phyloP scores from a whole-genome alignment of 2,329 filamentous ascomycete genomes.

The Nannizzia gypsea region DNA sequence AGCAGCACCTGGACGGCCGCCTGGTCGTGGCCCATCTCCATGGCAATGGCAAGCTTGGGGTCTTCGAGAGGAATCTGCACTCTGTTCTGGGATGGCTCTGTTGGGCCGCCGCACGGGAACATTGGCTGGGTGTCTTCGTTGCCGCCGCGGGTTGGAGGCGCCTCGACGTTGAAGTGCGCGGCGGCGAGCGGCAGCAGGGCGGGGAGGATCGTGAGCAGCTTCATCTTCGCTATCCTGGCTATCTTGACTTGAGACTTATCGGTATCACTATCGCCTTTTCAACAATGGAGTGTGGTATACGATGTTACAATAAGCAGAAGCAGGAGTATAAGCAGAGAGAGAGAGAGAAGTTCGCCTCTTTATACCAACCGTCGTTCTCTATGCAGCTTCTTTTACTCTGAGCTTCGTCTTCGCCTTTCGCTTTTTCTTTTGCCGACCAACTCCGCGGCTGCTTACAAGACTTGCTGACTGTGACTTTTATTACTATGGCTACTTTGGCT shows the following conservation, averaged over 20 bases:
- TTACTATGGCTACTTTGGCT: too few relatives aligned
- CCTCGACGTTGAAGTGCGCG: conserved; percentile 47
- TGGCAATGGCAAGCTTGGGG: conserved; percentile 38
- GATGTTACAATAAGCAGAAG: neutral
- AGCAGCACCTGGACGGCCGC: conserved; percentile 44
- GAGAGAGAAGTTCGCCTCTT: neutral
- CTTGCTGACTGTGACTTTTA: too few relatives aligned
- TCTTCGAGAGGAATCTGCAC: conserved; percentile 40
- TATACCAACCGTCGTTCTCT: neutral
- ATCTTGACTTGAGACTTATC: too few relatives aligned
- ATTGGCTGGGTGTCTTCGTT: conserved; percentile 35
- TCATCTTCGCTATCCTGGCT: conserved; percentile 19
- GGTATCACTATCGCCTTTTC: too few relatives aligned
- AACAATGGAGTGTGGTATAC: too few relatives aligned
- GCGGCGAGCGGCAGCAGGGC: conserved; percentile 35
- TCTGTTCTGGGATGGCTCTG: conserved; percentile 35
- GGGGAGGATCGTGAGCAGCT: conserved; percentile 30
- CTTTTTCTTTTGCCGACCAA: too few relatives aligned
- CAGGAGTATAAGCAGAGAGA: neutral
- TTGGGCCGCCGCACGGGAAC: conserved; percentile 41
- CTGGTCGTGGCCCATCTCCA: conserved; percentile 42
- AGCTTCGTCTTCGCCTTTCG: too few relatives aligned
- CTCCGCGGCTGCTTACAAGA: too few relatives aligned
- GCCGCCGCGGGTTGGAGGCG: conserved; percentile 41
- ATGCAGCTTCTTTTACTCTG: neutral